These are phyloP conservation scores for Pichia sp. DNA, from an alignment of 1,139 yeast species.

Conservation along the genomic window DNA sequence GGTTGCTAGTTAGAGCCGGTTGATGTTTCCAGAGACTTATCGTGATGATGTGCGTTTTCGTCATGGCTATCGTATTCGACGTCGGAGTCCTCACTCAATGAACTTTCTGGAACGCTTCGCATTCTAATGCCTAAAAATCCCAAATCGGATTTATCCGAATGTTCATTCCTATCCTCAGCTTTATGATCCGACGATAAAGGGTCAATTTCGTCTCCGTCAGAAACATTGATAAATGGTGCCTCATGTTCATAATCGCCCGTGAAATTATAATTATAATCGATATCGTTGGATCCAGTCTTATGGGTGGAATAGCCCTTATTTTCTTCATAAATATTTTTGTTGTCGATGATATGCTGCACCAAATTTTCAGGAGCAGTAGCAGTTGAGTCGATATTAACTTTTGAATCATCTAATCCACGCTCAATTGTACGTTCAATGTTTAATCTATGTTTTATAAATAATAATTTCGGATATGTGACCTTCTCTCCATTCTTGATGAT, in stretches of 20 bases:
- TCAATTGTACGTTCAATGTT: constrained; percentile 59
- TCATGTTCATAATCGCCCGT: too few species aligned
- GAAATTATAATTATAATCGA: too few species aligned
- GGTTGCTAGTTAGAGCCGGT: too few species aligned
- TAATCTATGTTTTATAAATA: constrained; percentile 57
- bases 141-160: constrained; percentile 7
- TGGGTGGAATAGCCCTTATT: too few species aligned
- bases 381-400: constrained; percentile 10
- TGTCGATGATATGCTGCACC: constrained; percentile 7
- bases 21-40: too few species aligned
- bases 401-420: constrained; percentile 29
- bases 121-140: constrained; percentile 16
- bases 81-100: constrained; percentile 2
- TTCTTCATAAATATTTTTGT: neutral
- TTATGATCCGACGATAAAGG: constrained; percentile 5
- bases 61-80: constrained; percentile 4
- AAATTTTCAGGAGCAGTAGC: constrained; percentile 8
- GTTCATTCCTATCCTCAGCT: constrained; percentile 3
- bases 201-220: constrained; percentile 7
- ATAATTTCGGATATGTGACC: constrained; percentile 57
- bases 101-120: constrained; percentile 3
- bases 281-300: too few species aligned
- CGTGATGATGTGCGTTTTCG: neutral
- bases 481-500: constrained; percentile 58
- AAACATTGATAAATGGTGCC: too few species aligned